Percentiles rank a stretch among this genome's conserved stretches.
Conservation (phyloP, 2,329 filamentous ascomycete species). For the Aspergillus flavus region DNA sequence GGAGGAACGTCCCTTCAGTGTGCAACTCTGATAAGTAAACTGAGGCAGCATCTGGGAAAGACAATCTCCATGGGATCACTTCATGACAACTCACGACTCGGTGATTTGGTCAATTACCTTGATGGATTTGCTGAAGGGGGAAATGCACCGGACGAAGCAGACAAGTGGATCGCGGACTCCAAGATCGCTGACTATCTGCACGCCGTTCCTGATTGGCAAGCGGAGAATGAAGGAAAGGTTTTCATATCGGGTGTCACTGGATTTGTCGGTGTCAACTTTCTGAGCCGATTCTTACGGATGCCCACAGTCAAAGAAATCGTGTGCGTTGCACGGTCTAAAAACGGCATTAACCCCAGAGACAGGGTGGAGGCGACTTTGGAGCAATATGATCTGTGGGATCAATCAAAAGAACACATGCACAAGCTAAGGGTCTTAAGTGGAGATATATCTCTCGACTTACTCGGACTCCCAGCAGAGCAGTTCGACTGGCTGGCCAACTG, state of each 20-base stretch:
- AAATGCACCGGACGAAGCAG: constrained; percentile 10
- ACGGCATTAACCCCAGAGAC: constrained; percentile 30
- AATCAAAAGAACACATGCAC: neutral
- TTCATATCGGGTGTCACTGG: constrained; percentile 78
- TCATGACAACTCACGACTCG: constrained; percentile 4
- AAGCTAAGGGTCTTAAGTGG: constrained; percentile 46
- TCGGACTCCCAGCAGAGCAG: constrained; percentile 63
- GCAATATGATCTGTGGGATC: constrained; percentile 39
- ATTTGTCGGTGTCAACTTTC: constrained; percentile 77
- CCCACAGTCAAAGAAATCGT: constrained; percentile 60
- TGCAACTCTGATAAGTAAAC: constrained; percentile 6
- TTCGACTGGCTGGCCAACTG: constrained; percentile 65
- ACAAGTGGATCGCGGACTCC: constrained; percentile 5
- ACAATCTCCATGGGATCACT: constrained; percentile 12
- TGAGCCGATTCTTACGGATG: constrained; percentile 66
- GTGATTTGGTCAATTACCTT: constrained; percentile 6
- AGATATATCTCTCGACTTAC: constrained; percentile 66
- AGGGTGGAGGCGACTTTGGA: constrained; percentile 53
- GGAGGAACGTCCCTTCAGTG: constrained; percentile 15
- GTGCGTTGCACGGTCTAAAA: constrained; percentile 69
- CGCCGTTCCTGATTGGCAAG: constrained; percentile 7
- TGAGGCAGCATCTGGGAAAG: constrained; percentile 5
- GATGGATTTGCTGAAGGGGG: constrained; percentile 7
- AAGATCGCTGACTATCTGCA: constrained; percentile 2
- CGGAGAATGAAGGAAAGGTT: constrained; percentile 10